Base-by-base conservation (phyloP, 75 land plant species). In the Cunninghamia lanceolata region DNA sequence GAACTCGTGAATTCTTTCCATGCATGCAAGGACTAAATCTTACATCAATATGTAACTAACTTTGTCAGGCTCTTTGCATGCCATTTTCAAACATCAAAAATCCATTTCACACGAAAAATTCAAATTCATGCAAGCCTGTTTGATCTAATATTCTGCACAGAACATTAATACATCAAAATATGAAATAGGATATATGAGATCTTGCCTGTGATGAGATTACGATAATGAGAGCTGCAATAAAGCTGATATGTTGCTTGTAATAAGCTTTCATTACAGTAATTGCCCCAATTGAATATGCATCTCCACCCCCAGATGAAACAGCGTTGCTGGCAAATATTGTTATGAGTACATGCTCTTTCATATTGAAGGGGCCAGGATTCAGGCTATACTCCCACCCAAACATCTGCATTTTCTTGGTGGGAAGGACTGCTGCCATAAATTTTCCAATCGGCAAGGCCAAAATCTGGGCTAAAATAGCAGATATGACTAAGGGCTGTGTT, bases 291-390 rank as follows among this genome's bases (percentile, higher is more conserved):
- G 95, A 94, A 78, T 93, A 92, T 16, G 98, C 96, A 82, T 90
- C 94, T 10, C 95, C 93, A 6, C 92, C 91, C 14, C 95, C 96
- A 50, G 19, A 78, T 8, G 92, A 84, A 28, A 92, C 92, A 1
- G 96, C 98, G 79, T 90, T 89, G 52, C 90, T 92, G 28, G 98
- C 98, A 66, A 96, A 92, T 9, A 96, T 87, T 40, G 98, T 95
- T 88, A 96, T 91, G 76, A 96, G 92, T 0, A 95, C 98, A 83
- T 96, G 98, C 91, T 96, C 98, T 92, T 96, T 96, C 32, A 95
- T 90, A 77, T 93, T 95, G 84, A 96, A 96, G 16, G 98, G 96
- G 15, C 98, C 98, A 8, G 98, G 98, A 84, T 96, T 96, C 77
- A 96, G 84, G 40, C 87, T 88, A 53, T 90, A 96, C 17, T 86